Evolutionary conservation across 345 rosid species (phyloP), one percentile per base, ranked within the genome.

Genomic region (Cardiospermum halicacabum): DNA sequence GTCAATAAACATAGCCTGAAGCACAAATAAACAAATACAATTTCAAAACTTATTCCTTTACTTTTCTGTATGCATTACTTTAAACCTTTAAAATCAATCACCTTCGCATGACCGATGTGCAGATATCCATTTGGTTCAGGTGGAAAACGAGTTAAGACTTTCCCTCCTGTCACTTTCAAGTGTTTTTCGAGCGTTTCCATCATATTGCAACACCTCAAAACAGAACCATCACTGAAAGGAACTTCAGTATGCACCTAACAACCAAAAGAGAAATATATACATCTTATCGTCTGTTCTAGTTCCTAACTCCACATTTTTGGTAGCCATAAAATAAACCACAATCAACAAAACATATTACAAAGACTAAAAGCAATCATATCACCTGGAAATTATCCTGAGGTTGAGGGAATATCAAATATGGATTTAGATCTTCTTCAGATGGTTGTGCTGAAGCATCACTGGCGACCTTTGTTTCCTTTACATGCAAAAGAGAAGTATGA

Each of bases 111-210:
- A 55, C 98, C 99, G 71, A 95, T 95, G 69, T 95, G 99, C 31
- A 91, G 83, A 82, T 91, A 91, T 28, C 99, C 99, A 86, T 95
- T 95, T 72, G 98, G 98, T 78, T 95, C 97, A 48, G 98, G 99
- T 8, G 96, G 97, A 47, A 91, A 95, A 56, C 96, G 92, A 7
- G 94, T 84, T 59, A 80, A 81, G 63, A 95, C 89, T 67, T 84
- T 91, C 15, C 96, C 85, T 10, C 87, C 89, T 16, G 96, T 91
- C 61, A 68, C 74, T 72, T 78, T 82, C 75, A 95, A 79, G 80
- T 95, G 97, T 58, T 85, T 91, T 53, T 84, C 84, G 64, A 95
- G 96, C 81, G 76, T 56, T 79, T 89, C 92, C 80, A 72, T 84
- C 15, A 78, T 72, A 72, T 95, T 95, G 89, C 82, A 82, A 72